Base-by-base conservation (phyloP, 1,139 yeast species). In the Candida mesenterica region DNA sequence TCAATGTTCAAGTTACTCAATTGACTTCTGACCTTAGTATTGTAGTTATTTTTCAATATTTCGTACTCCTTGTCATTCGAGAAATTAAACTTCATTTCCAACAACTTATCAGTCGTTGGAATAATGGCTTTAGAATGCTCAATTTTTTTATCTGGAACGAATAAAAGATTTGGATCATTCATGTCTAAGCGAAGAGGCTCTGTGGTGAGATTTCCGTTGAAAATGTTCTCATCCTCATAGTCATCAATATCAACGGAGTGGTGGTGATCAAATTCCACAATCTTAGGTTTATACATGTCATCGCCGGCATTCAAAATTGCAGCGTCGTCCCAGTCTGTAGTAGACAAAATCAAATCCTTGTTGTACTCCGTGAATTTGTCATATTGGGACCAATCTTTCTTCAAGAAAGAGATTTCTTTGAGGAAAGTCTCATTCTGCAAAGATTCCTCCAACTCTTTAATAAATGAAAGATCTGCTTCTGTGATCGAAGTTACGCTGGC, bases 21-120 rank as follows among this genome's bases (percentile, higher is more conserved):
- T 15, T 95, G 95, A 4, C 96, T 82, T 57, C 99, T 80, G 24
- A 92, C 88, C 65, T 88, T 90, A 31, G 95, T 82, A 54, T 88
- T 95, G 56, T 90, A 89, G 49, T 89, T 90, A 43, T 81, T 85
- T 53, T 84, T 85, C 50, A 94, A 68, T 39, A 83, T 62, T 41
- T 87, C 95, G 56, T 94, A 94, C 31, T 84, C 86, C 30, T 77
- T 73, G 58, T 94, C 98, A 58, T 94, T 94, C 7, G 97, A 89
- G 26, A 90, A 73, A 54, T 87, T 85, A 61, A 85, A 90, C 45
- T 78, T 79, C 46, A 64, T 56, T 31, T 67, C 72, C 25, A 82
- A 46, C 23, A 68, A 53, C 40, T 67, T 69, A 29, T 76, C 82
- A 35, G 61, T 68, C 1, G 67, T 56, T 6, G 87, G 85, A 3